Conservation (phyloP, 768 basidiomycete genomes). For the Auriscalpium orientale region DNA sequence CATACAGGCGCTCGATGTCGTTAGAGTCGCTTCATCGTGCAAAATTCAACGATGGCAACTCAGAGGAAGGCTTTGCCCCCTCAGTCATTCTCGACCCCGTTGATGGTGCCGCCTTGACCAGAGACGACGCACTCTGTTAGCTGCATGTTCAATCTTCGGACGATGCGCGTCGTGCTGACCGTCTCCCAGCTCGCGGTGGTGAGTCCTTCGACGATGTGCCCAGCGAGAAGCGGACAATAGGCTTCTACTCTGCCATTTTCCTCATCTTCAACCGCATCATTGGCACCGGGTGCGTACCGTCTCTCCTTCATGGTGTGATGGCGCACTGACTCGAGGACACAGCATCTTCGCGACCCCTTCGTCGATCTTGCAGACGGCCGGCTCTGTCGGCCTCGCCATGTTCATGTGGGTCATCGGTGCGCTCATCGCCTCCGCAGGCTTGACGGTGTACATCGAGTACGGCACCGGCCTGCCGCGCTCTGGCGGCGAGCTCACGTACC, state of each 20-base stretch:
- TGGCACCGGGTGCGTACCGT: slow-evolving; percentile 51
- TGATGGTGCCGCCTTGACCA: background rate
- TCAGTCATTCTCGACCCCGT: background rate
- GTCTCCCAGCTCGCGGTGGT: background rate
- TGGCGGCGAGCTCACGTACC: slow-evolving; percentile 72
- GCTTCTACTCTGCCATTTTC: slow-evolving; percentile 34
- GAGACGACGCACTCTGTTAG: background rate
- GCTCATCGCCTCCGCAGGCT: slow-evolving; percentile 55
- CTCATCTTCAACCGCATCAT: slow-evolving; percentile 75
- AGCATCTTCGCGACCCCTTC: slow-evolving; percentile 71
- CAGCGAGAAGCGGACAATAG: slow-evolving; percentile 15
- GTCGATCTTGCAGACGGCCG: slow-evolving; percentile 52
- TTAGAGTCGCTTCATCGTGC: too few relatives aligned
- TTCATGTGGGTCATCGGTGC: slow-evolving; percentile 68
- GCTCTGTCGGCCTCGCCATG: slow-evolving; percentile 62
- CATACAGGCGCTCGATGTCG: too few relatives aligned
- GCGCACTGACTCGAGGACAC: background rate
- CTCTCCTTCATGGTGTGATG: background rate
- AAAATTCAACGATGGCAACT: background rate
- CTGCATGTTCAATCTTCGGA: background rate
- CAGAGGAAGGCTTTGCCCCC: too few relatives aligned
- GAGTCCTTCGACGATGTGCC: slow-evolving; percentile 23
- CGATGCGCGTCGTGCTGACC: too few relatives aligned
- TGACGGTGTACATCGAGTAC: slow-evolving; percentile 66
- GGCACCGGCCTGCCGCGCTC: slow-evolving; percentile 69